Evolutionary conservation across 441 rosid species (phyloP), one percentile per base, ranked within the genome.

Genomic region (Gossypium lobatum): DNA sequence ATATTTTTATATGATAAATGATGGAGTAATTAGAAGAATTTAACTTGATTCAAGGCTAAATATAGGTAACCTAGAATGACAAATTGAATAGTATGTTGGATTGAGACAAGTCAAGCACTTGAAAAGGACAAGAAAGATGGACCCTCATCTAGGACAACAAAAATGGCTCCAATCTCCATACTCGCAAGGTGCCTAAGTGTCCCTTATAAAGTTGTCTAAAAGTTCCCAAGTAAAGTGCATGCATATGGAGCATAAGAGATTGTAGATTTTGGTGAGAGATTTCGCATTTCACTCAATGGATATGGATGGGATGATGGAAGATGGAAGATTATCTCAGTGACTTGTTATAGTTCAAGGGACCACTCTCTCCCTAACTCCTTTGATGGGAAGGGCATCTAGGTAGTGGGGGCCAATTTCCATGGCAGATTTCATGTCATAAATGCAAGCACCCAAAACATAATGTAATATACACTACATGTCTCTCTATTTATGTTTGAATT

Each of bases 321-420:
- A 1, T 0, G n/a, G n/a, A n/a, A n/a, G n/a, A n/a, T n/a, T 20
- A 61, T 31, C 52, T 46, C 37, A 26, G 67, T 9, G 57, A 60
- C 9, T 3, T 0, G 16, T 20, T 20, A 3, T 50, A 45, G 14
- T 1, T 0, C 8, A 28, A 69, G 70, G 82, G 81, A 79, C 79
- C 81, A 63, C 80, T 26, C 20, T 23, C 25, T 61, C 28, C 64
- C 48, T 17, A 53, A 10, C 5, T 23, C 48, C 68, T 46, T 39
- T 73, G 68, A 66, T 65, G 73, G 74, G 79, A 75, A 71, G 55
- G 45, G 82, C 75, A 73, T 81, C 82, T 26, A 28, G 63, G 71
- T 70, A 37, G 61, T 20, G 61, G 79, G 85, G 86, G 78, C 73
- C 80, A 53, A 48, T 10, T 18, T 39, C 50, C 28, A 14, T 16